Percentiles rank a stretch among this genome's conserved stretches.
Evolutionary conservation across 805 yeast species (phyloP).

Genomic region (Candida nonsorbophila): DNA sequence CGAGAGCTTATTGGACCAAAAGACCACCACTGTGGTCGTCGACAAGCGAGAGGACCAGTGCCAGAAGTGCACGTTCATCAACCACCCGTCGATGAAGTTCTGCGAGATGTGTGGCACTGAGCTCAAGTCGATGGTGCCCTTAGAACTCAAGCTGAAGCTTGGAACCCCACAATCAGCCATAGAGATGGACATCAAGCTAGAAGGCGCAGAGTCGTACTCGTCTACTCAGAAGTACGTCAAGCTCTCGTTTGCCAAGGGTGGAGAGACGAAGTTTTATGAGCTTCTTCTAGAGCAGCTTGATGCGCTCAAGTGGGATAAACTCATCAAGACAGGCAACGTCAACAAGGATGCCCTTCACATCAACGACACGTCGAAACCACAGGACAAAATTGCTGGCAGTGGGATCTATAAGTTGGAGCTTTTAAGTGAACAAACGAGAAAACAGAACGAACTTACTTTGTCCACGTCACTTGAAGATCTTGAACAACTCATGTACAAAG

Average conservation of each 20-base stretch:
- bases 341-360: constrained; percentile 32
- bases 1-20: constrained; percentile 1
- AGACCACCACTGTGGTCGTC: not conserved
- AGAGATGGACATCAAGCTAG: constrained; percentile 18
- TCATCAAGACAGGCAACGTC: constrained; percentile 25
- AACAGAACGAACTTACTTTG: constrained; percentile 56
- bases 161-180: constrained; percentile 2
- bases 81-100: constrained; percentile 68
- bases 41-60: constrained; percentile 30
- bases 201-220: constrained; percentile 29
- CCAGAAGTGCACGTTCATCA: constrained; percentile 68
- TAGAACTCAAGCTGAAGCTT: constrained; percentile 4
- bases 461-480: constrained; percentile 71
- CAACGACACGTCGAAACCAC: constrained; percentile 1
- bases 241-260: constrained; percentile 71
- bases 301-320: constrained; percentile 44
- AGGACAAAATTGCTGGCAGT: constrained; percentile 11
- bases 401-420: constrained; percentile 74
- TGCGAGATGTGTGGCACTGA: constrained; percentile 88
- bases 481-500: constrained; percentile 71
- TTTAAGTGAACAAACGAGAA: constrained; percentile 47
- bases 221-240: constrained; percentile 40
- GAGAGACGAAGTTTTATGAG: constrained; percentile 50
- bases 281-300: constrained; percentile 39
- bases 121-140: constrained; percentile 9